A percentile compares a stretch with the other conserved stretches of the same genome.
These are phyloP conservation scores for Pichia insulana DNA, from an alignment of 805 yeast species.

Conservation along the genomic window DNA sequence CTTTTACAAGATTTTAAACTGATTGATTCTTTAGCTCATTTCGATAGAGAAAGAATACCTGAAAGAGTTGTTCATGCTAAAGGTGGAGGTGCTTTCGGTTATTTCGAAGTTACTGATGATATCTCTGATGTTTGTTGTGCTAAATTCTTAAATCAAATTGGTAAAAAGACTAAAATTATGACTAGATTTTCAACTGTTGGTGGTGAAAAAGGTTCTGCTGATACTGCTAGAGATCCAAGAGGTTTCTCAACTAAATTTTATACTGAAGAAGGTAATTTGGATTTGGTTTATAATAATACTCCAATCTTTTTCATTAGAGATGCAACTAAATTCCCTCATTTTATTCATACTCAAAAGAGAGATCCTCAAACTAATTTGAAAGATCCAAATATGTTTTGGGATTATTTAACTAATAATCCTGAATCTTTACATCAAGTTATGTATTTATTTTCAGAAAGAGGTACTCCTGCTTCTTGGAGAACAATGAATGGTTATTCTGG, in stretches of 20 bases:
- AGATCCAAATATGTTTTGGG: slow-evolving; percentile 82
- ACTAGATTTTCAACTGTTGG: slow-evolving; percentile 84
- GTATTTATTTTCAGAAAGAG: slow-evolving; percentile 70
- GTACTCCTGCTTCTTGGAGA: slow-evolving; percentile 69
- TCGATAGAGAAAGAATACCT: slow-evolving; percentile 84
- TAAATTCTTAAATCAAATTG: slow-evolving; percentile 61
- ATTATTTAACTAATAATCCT: slow-evolving; percentile 63
- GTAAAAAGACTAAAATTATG: slow-evolving; percentile 68
- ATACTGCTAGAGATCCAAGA: slow-evolving; percentile 81
- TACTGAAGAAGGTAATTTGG: slow-evolving; percentile 79
- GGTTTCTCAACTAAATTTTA: slow-evolving; percentile 75
- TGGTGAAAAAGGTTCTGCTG: slow-evolving; percentile 76
- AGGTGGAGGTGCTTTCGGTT: slow-evolving; percentile 87
- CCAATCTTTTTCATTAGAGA: slow-evolving; percentile 82
- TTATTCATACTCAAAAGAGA: slow-evolving; percentile 85
- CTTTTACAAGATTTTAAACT: slow-evolving; percentile 74
- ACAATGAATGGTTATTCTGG: slow-evolving; percentile 82
- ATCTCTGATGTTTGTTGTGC: slow-evolving; percentile 65
- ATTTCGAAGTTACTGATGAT: slow-evolving; percentile 81
- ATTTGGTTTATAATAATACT: slow-evolving; percentile 79
- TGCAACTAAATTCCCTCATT: slow-evolving; percentile 78
- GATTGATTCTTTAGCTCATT: slow-evolving; percentile 76
- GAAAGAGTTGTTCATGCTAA: slow-evolving; percentile 92
- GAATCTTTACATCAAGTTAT: slow-evolving; percentile 71
- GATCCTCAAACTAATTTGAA: slow-evolving; percentile 73